Base-by-base conservation (phyloP, 345 rosid genomes). In the Arabis alpina region DNA sequence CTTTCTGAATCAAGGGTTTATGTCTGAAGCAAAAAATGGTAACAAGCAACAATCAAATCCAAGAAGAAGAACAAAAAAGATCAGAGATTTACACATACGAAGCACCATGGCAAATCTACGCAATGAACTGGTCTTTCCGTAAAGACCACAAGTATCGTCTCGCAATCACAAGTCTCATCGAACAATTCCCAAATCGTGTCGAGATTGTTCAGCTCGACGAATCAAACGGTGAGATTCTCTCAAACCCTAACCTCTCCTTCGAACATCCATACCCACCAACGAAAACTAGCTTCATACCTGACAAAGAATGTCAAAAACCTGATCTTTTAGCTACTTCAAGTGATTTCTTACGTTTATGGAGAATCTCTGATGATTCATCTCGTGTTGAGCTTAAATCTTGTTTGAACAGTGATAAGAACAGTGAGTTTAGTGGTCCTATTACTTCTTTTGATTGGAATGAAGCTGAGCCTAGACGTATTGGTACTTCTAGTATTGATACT, bases 391-490 rank as follows among this genome's bases (percentile, higher is more conserved):
- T 86, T 67, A 86, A 84, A 74, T 71, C 75, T 68, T 45, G 81
- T 30, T 85, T 92, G 47, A 89, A 86, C 36, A 90, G 92, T 25
- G 89, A 90, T 78, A 90, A 86, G 83, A 92, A 86, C 72, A 86
- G 91, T 64, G 98, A 90, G 57, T 92, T 82, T 71, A 86, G 96
- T 50, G 93, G 96, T n/a, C 98, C 98, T 0, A 70, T 90, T 56
- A 92, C 98, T 55, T 92, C 98, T 6, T 92, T 92, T 50, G 96
- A 90, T 61, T 92, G 98, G 98, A 92, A 92, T 69, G 98, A 92
- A 70, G 94, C 94, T 12, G 98, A 92, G 78, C 98, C 96, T 10
- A 81, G 70, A 76, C 95, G 98, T 5, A 86, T 92, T 51, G 98
- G 96, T 3, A 88, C 96, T 23, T 92, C 98, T 8, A 88, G 95